Conservation (phyloP, 495 filamentous ascomycete species). For the Penicillium bovifimosum region DNA sequence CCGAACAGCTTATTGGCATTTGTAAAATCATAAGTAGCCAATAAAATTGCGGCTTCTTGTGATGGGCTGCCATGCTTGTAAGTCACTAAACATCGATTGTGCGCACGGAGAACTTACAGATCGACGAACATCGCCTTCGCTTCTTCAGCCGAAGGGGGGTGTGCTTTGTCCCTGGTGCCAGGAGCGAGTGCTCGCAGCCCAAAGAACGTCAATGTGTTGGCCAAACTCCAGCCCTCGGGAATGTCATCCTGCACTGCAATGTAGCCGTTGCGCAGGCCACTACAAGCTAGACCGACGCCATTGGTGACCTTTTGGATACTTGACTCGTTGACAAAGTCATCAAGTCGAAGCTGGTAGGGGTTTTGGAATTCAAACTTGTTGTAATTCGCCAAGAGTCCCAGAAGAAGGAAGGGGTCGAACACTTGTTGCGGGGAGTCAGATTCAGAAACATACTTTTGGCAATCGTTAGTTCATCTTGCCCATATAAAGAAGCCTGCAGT, state of each 20-base stretch:
- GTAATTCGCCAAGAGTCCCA: constrained; percentile 93
- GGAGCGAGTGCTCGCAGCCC: constrained; percentile 73
- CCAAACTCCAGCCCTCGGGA: constrained; percentile 83
- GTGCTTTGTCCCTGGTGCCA: constrained; percentile 50
- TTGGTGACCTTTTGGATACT: constrained; percentile 77
- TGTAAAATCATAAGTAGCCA: constrained; percentile 88
- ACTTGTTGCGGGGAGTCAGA: constrained; percentile 55
- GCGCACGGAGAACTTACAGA: constrained; percentile 43
- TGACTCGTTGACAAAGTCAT: constrained; percentile 92
- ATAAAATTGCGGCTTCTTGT: constrained; percentile 67
- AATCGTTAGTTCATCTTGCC: neutral
- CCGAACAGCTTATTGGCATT: constrained; percentile 95
- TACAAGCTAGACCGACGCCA: constrained; percentile 66
- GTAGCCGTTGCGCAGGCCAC: constrained; percentile 63
- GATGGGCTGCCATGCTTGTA: constrained; percentile 55
- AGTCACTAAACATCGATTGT: constrained; percentile 9
- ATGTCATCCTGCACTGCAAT: constrained; percentile 87
- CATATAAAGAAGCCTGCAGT: neutral
- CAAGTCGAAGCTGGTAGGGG: constrained; percentile 88
- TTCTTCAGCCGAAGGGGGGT: constrained; percentile 59
- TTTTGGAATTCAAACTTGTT: constrained; percentile 99
- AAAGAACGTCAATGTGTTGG: constrained; percentile 74
- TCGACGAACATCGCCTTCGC: constrained; percentile 70
- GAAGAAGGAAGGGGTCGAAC: constrained; percentile 71
- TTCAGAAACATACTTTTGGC: constrained; percentile 77